phyloP scores from a whole-genome alignment of 2,329 filamentous ascomycete genomes.

The Neonectria coccinea region DNA sequence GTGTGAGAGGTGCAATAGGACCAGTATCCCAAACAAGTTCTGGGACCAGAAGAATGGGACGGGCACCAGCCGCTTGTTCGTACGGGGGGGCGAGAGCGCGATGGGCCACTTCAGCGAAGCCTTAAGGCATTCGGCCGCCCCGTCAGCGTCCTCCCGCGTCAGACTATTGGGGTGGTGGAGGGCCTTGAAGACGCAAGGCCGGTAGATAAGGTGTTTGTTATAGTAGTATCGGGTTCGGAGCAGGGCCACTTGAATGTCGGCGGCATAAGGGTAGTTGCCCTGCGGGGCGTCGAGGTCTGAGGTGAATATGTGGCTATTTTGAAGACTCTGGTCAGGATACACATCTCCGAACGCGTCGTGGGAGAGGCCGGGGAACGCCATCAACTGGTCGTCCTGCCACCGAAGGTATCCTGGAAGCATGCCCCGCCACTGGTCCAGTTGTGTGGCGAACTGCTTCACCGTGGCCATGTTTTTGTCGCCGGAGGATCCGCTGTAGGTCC shows the following conservation, averaged over 20 bases:
- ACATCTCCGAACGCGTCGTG: conserved; percentile 35
- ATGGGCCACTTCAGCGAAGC: conserved; percentile 71
- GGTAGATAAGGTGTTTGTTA: conserved; percentile 67
- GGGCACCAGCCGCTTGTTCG: conserved; percentile 69
- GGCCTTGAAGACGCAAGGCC: conserved; percentile 70
- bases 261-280: conserved; percentile 60
- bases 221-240: conserved; percentile 71
- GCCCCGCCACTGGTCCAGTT: conserved; percentile 69
- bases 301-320: conserved; percentile 40
- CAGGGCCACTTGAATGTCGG: conserved; percentile 68
- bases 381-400: conserved; percentile 66
- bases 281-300: conserved; percentile 40
- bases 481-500: conserved; percentile 29
- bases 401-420: conserved; percentile 66
- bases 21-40: conserved; percentile 68
- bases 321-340: conserved; percentile 37
- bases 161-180: conserved; percentile 67
- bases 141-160: conserved; percentile 64
- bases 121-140: conserved; percentile 67
- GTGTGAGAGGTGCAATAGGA: conserved; percentile 66
- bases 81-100: conserved; percentile 66
- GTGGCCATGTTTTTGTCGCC: conserved; percentile 45
- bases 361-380: conserved; percentile 39
- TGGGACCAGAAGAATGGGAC: conserved; percentile 72
- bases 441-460: conserved; percentile 63